These are phyloP conservation scores for Melanomma pulvis-pyrius DNA, from an alignment of 495 filamentous ascomycete genomes.

Conservation along the genomic window DNA sequence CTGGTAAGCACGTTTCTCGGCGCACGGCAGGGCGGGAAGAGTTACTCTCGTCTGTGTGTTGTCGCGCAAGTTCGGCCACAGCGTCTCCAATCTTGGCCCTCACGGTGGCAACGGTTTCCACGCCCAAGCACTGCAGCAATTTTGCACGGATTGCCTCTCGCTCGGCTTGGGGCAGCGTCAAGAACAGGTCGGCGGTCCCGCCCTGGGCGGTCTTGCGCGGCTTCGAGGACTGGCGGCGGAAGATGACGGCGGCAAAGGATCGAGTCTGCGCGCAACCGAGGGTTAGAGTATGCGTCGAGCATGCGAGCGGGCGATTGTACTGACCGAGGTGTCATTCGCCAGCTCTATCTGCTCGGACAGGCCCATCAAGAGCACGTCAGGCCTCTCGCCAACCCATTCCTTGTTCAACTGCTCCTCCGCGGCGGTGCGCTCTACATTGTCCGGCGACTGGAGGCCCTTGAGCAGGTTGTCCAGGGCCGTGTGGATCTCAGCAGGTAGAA, in stretches of 20 bases:
- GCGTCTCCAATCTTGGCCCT: constrained; percentile 97
- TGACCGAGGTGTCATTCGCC: constrained; percentile 58
- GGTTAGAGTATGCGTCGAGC: neutral
- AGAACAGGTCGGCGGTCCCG: constrained; percentile 78
- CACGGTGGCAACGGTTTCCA: constrained; percentile 69
- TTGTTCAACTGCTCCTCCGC: constrained; percentile 88
- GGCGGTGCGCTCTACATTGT: constrained; percentile 80
- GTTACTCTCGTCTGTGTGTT: constrained; percentile 87
- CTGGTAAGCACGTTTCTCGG: neutral
- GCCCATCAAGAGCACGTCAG: constrained; percentile 88
- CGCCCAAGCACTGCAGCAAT: constrained; percentile 72
- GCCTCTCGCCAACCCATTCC: constrained; percentile 79
- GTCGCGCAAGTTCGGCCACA: constrained; percentile 89
- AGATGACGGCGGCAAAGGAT: constrained; percentile 90
- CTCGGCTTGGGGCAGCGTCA: constrained; percentile 70
- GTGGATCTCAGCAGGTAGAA: constrained; percentile 80
- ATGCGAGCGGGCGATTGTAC: neutral
- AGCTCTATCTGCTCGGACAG: constrained; percentile 86
- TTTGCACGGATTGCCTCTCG: constrained; percentile 77
- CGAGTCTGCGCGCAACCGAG: constrained; percentile 63
- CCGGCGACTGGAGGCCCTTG: constrained; percentile 80
- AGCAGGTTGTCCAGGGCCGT: constrained; percentile 82
- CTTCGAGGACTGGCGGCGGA: constrained; percentile 89
- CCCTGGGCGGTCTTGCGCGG: constrained; percentile 74
- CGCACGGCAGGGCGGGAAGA: neutral